Evolutionary conservation across 768 basidiomycete species (phyloP).

Genomic region (Tricholoma furcatifolium): DNA sequence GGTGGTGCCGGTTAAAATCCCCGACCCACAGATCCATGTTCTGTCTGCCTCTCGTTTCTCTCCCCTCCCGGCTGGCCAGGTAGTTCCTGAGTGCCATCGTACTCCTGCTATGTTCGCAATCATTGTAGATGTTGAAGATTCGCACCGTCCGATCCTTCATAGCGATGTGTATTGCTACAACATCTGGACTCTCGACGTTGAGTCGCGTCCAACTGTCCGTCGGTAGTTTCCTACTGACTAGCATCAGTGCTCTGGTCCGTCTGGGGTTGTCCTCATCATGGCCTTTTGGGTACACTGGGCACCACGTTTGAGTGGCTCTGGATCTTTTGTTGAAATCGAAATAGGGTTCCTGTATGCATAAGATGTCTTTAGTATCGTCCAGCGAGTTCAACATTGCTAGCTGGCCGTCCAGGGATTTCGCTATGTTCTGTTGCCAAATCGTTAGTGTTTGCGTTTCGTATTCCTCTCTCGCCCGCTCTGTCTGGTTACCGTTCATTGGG

Average conservation of each 20-base stretch:
- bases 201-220: background rate
- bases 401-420: constrained; percentile 22
- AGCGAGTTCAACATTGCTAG: constrained; percentile 12
- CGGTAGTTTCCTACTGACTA: background rate
- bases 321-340: background rate
- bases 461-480: too few relatives aligned
- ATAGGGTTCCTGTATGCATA: too few relatives aligned
- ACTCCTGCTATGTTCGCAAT: background rate
- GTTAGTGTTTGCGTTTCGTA: background rate
- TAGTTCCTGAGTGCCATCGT: background rate
- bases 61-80: background rate
- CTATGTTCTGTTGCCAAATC: constrained; percentile 27
- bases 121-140: constrained; percentile 6
- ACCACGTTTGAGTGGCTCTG: background rate
- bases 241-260: background rate
- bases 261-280: background rate
- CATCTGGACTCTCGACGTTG: background rate
- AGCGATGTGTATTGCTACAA: background rate
- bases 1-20: constrained; percentile 41
- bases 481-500: background rate
- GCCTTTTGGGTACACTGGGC: background rate
- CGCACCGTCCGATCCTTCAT: background rate
- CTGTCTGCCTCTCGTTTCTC: background rate
- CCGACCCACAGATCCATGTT: constrained; percentile 24
- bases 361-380: constrained; percentile 14